Conservation (phyloP, 805 yeast species). For the Kazachstania taianensis region DNA sequence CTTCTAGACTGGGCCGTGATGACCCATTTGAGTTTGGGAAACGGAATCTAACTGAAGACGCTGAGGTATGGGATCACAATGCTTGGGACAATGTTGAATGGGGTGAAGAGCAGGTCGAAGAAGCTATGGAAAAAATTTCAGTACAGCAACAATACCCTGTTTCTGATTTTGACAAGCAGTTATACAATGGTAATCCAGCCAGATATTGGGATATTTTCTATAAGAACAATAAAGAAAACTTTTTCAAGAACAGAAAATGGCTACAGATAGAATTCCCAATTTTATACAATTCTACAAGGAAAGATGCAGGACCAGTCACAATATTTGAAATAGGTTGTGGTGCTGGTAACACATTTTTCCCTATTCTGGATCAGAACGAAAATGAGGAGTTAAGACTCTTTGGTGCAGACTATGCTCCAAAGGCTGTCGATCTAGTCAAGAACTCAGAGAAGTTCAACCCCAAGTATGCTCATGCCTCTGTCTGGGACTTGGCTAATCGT, state of each 20-base stretch:
- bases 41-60: constrained; percentile 56
- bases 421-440: constrained; percentile 81
- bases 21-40: constrained; percentile 90
- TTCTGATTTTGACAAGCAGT: constrained; percentile 68
- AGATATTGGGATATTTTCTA: constrained; percentile 93
- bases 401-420: constrained; percentile 84
- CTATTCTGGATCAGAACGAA: constrained; percentile 71
- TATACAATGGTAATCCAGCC: constrained; percentile 79
- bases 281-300: constrained; percentile 66
- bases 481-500: constrained; percentile 88
- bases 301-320: constrained; percentile 57
- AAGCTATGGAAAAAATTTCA: constrained; percentile 64
- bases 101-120: constrained; percentile 79
- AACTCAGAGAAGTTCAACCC: constrained; percentile 50
- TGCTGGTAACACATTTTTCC: constrained; percentile 94
- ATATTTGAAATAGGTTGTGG: constrained; percentile 96
- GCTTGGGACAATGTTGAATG: constrained; percentile 96
- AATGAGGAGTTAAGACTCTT: constrained; percentile 63
- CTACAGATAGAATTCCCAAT: constrained; percentile 86
- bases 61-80: constrained; percentile 83
- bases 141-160: constrained; percentile 79
- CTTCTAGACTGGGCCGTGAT: constrained; percentile 66
- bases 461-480: constrained; percentile 66
- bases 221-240: constrained; percentile 81
- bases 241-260: constrained; percentile 96